Base-by-base conservation (phyloP, 371 early-diverging fungal species). In the Mortierella sp. region DNA sequence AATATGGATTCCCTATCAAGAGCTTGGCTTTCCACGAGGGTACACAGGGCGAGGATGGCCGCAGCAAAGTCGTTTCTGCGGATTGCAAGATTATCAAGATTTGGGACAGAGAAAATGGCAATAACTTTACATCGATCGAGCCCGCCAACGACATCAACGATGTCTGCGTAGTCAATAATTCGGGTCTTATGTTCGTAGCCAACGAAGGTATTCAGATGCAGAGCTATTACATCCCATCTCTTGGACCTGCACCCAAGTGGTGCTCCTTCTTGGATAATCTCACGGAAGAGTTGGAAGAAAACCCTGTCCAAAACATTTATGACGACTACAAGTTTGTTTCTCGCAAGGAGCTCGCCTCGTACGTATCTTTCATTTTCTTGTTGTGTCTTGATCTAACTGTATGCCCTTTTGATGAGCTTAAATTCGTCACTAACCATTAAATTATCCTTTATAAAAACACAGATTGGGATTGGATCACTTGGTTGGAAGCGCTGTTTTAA, bases 311-410 rank as follows among this genome's bases (percentile, higher is more conserved):
- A 60, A 93, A 90, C 58, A 84, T 97, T 26, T 99, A 97, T 86
- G 98, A 98, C 81, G 96, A 99, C 82, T 98, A 96, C 91, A 98
- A 97, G 84, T 99, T 99, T 86, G 92, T 98, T 40, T 95, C 96
- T 4, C 91, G 95, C 70, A 92, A 94, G 74, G 99, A 99, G 71
- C 90, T 99, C 10, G 81, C 89, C 26, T 84, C 87, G 84, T 84
- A 75, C 55, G 69, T 64, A 40, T 42, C 22, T 8, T 2, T 6
- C 40, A 19, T 47, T 37, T 7, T 37, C 10, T 37, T 37, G 7
- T 37, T 4, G 7, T 37, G 37, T 37, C 37, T 37, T 37, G 7
- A 45, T 45, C 22, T 19, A 3, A n/a, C n/a, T n/a, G n/a, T n/a
- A n/a, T n/a, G n/a, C n/a, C n/a, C n/a, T n/a, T n/a, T n/a, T n/a